phyloP scores from a whole-genome alignment of 441 rosid species.

The Kokia cookei region DNA sequence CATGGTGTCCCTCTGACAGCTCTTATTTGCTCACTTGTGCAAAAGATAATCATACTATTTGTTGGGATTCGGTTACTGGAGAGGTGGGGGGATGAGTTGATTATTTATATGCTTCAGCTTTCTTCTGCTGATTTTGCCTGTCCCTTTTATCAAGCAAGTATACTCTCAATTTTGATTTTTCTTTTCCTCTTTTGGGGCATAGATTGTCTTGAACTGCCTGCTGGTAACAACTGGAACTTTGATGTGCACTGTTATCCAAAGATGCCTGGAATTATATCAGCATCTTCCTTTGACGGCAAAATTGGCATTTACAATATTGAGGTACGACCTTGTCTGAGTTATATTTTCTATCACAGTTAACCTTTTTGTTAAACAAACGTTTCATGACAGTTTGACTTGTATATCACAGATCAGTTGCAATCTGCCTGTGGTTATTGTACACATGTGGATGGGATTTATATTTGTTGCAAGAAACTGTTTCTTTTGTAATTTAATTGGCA shows the following conservation, averaged over 20 bases:
- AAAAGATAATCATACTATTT: conserved; percentile 93
- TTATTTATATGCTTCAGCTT: neutral
- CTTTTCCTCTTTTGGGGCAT: conserved; percentile 7
- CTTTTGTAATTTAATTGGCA: neutral
- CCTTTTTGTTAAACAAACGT: neutral
- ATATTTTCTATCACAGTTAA: neutral
- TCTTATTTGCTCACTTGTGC: conserved; percentile 98
- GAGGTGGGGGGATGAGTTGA: conserved; percentile 45
- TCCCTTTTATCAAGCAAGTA: neutral
- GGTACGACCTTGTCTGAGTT: conserved; percentile 29
- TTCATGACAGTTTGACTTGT: neutral
- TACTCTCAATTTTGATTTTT: conserved; percentile 5
- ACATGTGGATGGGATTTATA: neutral
- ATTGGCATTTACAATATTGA: conserved; percentile 93
- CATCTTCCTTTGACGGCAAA: conserved; percentile 98
- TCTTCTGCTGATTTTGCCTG: neutral
- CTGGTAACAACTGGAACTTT: conserved; percentile 96
- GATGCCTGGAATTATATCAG: conserved; percentile 93
- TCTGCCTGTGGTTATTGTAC: neutral
- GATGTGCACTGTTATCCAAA: conserved; percentile 97
- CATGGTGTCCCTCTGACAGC: conserved; percentile 98
- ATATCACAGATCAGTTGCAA: neutral
- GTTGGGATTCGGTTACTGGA: conserved; percentile 90
- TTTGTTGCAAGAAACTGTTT: neutral
- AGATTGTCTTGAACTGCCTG: conserved; percentile 93